Evolutionary conservation across 139 green algal genomes (phyloP).

Genomic region (Volvox reticuliferus): DNA sequence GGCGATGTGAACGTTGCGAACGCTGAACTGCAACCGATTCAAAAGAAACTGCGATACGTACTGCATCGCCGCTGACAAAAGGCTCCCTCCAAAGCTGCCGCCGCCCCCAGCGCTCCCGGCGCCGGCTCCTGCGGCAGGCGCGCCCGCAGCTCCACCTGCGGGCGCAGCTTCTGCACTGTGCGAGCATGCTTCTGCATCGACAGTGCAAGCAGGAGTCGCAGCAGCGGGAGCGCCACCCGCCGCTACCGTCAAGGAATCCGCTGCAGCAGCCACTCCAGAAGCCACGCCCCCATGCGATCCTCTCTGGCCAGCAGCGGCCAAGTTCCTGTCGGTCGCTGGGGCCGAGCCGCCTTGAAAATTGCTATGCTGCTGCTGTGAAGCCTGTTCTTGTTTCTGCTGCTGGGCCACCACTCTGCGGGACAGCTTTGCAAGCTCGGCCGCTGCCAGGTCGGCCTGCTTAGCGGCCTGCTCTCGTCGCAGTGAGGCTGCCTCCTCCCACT

Average conservation of each 20-base stretch:
- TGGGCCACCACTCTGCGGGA: conserved; percentile 54
- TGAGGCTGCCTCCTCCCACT: conserved; percentile 69
- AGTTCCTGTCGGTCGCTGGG: too few species aligned
- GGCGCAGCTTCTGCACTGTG: neutral
- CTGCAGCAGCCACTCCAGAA: neutral
- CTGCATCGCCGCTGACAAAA: conserved; percentile 64
- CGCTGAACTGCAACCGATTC: conserved; percentile 78
- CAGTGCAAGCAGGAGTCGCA: neutral
- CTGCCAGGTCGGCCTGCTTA: conserved; percentile 85
- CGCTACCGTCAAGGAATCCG: neutral
- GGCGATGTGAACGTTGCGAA: conserved; percentile 77
- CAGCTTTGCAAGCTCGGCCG: conserved; percentile 77
- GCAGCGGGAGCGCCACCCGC: neutral
- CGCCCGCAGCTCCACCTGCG: neutral
- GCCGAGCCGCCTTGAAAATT: neutral
- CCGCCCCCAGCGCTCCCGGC: neutral
- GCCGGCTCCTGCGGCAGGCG: neutral
- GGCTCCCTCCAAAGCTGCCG: conserved; percentile 33
- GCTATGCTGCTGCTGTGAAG: neutral
- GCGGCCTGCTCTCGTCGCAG: conserved; percentile 67
- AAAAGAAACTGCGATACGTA: conserved; percentile 73
- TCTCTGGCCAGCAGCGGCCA: neutral
- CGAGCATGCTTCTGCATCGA: neutral
- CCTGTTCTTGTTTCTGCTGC: conserved; percentile 23
- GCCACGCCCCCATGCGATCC: neutral